Conservation (phyloP, 129 eudicot genomes). For the Flaveria brownii region DNA sequence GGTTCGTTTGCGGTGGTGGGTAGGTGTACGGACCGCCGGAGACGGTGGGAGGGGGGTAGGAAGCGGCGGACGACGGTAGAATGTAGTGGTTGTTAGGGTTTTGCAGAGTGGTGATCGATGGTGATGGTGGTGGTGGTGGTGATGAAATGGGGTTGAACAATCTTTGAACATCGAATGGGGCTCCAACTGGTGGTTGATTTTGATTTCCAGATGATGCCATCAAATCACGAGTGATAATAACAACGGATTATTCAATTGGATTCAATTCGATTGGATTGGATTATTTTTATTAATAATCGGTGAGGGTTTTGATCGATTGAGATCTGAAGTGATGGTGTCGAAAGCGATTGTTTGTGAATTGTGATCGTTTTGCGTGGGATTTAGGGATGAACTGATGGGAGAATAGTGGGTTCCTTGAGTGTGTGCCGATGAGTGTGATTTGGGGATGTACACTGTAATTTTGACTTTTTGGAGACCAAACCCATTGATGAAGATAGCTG, state of each 20-base stretch:
- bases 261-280: neutral
- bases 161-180: slow-evolving; percentile 56
- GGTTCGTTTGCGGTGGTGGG: slow-evolving; percentile 47
- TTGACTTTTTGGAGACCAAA: slow-evolving; percentile 32
- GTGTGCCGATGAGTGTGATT: slow-evolving; percentile 20
- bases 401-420: neutral
- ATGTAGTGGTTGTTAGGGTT: slow-evolving; percentile 47
- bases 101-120: slow-evolving; percentile 28
- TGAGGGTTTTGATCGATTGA: neutral
- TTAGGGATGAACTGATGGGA: neutral
- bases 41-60: slow-evolving; percentile 57
- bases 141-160: slow-evolving; percentile 50
- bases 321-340: slow-evolving; percentile 13
- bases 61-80: slow-evolving; percentile 38
- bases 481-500: slow-evolving; percentile 23
- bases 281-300: neutral
- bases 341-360: neutral
- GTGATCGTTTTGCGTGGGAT: no score
- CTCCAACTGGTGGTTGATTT: slow-evolving; percentile 45
- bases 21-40: slow-evolving; percentile 51
- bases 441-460: slow-evolving; percentile 22
- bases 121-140: slow-evolving; percentile 34
- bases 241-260: neutral
- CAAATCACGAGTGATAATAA: neutral
- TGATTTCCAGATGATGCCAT: slow-evolving; percentile 44